Base-by-base conservation (phyloP, 805 yeast genomes). In the Candida lessepsii region DNA sequence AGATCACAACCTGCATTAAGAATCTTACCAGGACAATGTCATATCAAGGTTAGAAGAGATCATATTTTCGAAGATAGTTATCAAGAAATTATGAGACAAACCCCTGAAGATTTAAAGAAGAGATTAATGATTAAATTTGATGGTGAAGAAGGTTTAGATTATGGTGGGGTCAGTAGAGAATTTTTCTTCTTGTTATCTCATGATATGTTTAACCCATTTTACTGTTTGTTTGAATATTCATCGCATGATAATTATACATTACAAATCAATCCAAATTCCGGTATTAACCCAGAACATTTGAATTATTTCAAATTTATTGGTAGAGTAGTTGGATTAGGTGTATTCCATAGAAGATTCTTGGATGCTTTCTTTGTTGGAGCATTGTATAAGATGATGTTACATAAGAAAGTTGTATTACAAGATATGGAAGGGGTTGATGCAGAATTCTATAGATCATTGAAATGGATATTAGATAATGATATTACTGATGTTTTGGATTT, bases 381-480 rank as follows among this genome's bases (percentile, higher is more conserved):
- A 1, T 79, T 93, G 63, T 93, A 93, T 69, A 93, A 93, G 71
- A 88, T 93, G 97, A 88, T 93, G 85, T 74, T 93, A 53, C 87
- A 81, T 59, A 93, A 93, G 66, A 89, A 89, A 71, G 96, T 93
- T 51, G 91, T 88, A 2, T 71, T 93, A 51, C 96, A 87, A 63
- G 99, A 93, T 67, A 85, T 93, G 95, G 99, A 93, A 65, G 96
- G 97, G 65, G 97, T 95, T 45, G 99, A 93, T 65, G 91, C 96
- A 17, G 98, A 93, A 59, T 89, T 91, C 68, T 88, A 88, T 70
- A 81, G 93, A 58, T 91, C 96, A 17, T 73, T 93, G 65, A 86
- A 87, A 57, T 93, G 99, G 99, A 87, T 89, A 63, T 71, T 89
- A 47, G 97, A 93, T 56, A 91, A 93, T 60, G 96, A 89, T 61